These are phyloP conservation scores for Gentiana dahurica DNA, from an alignment of 257 asterid species.

Conservation along the genomic window DNA sequence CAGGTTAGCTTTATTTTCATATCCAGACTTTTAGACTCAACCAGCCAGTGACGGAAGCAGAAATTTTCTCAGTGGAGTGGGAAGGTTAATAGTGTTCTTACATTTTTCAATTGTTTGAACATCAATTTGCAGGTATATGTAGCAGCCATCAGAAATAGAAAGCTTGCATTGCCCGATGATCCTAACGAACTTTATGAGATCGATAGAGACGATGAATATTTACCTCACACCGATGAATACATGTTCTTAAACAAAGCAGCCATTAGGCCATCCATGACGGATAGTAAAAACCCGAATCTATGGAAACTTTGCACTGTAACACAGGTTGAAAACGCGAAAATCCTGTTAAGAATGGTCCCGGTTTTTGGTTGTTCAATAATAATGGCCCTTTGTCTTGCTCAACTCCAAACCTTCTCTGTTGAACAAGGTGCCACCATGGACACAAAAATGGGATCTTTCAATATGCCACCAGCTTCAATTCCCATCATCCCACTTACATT, in stretches of 20 bases:
- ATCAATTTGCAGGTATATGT: conserved; percentile 36
- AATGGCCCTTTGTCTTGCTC: conserved; percentile 71
- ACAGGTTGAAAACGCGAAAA: conserved; percentile 72
- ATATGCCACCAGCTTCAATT: conserved; percentile 55
- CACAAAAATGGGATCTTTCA: conserved; percentile 33
- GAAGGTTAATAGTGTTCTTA: not conserved
- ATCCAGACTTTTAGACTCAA: not conserved
- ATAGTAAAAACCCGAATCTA: conserved; percentile 18
- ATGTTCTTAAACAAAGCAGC: conserved; percentile 75
- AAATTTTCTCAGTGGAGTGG: too few relatives aligned
- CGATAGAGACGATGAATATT: conserved; percentile 27
- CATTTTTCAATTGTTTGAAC: not conserved
- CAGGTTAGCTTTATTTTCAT: conserved; percentile 23
- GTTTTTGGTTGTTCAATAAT: conserved; percentile 54
- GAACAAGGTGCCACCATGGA: conserved; percentile 69
- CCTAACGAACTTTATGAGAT: conserved; percentile 33
- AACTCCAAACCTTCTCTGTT: conserved; percentile 73
- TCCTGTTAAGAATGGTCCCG: conserved; percentile 48
- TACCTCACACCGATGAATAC: conserved; percentile 39
- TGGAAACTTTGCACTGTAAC: conserved; percentile 62
- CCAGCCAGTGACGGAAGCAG: too few relatives aligned
- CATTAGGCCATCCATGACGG: conserved; percentile 20
- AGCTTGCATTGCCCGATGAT: conserved; percentile 39
- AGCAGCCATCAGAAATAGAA: conserved; percentile 46
- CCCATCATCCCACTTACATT: conserved; percentile 48